Percentiles rank a stretch among this genome's conserved stretches.
Conservation (phyloP, 257 asterid species). For the Euphrasia confusa region DNA sequence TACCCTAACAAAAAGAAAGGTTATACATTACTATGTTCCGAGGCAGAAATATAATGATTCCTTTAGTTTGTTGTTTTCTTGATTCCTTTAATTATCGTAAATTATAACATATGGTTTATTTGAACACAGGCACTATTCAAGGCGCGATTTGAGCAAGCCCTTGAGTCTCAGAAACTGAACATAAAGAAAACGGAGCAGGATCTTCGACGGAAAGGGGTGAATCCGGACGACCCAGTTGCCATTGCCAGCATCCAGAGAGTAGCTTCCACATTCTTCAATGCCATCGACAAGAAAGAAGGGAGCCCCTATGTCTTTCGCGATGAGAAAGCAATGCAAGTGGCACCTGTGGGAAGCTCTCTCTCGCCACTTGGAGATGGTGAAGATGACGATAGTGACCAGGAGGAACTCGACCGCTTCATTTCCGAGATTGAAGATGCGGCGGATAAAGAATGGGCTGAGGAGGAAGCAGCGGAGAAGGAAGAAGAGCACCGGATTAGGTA, state of each 20-base stretch:
- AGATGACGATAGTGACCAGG: constrained; percentile 91
- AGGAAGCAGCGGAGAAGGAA: constrained; percentile 89
- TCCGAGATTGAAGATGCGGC: constrained; percentile 98
- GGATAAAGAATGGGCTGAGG: constrained; percentile 92
- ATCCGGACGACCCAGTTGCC: constrained; percentile 96
- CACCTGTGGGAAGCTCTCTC: constrained; percentile 24
- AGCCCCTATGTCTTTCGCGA: constrained; percentile 82
- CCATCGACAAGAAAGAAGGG: constrained; percentile 86
- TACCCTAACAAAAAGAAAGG: constrained; percentile 95
- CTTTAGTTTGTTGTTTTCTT: constrained; percentile 15
- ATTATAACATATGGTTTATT: constrained; percentile 19
- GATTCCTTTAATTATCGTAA: not conserved
- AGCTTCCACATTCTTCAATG: constrained; percentile 97
- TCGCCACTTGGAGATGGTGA: constrained; percentile 47
- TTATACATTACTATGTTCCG: constrained; percentile 20
- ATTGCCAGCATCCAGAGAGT: constrained; percentile 98
- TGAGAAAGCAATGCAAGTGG: constrained; percentile 36
- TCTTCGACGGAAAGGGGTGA: constrained; percentile 81
- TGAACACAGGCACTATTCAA: constrained; percentile 74
- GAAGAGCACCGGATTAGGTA: constrained; percentile 57
- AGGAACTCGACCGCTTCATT: constrained; percentile 90
- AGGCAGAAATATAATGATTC: constrained; percentile 11
- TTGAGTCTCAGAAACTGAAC: constrained; percentile 88
- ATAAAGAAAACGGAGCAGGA: constrained; percentile 90
- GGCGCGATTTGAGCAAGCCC: constrained; percentile 96